phyloP scores from a whole-genome alignment of 1,284 basidiomycete genomes.

The Papiliotrema fonsecae region DNA sequence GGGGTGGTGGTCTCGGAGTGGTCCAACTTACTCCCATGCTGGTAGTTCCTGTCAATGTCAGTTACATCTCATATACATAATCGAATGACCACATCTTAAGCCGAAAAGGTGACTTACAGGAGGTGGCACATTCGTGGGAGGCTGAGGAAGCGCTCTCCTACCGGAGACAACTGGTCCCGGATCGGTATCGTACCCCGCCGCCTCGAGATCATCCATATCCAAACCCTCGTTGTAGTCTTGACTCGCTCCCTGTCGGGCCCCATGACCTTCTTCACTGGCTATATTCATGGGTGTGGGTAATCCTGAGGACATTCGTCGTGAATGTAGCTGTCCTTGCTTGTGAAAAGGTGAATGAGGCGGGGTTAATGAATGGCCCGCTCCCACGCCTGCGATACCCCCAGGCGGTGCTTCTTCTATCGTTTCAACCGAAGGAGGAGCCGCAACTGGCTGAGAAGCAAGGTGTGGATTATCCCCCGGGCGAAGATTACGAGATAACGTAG shows the following conservation, averaged over 20 bases:
- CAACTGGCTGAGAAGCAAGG: too few species aligned
- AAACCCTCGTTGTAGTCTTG: not conserved
- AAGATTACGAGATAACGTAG: slow-evolving; percentile 7
- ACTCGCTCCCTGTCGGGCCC: slow-evolving; percentile 2
- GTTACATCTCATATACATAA: not conserved
- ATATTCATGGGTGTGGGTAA: too few species aligned
- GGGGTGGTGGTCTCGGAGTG: not conserved
- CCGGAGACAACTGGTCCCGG: not conserved
- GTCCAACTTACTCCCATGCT: slow-evolving; percentile 30
- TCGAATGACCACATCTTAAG: not conserved
- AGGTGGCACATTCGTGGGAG: slow-evolving; percentile 27
- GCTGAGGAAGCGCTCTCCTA: slow-evolving; percentile 20
- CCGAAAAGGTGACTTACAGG: slow-evolving; percentile 20
- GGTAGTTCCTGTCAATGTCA: slow-evolving; percentile 20
- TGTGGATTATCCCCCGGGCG: slow-evolving; percentile 11
- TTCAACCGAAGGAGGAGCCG: not conserved
- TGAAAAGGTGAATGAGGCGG: slow-evolving; percentile 26
- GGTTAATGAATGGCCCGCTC: slow-evolving; percentile 29
- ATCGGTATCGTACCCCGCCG: slow-evolving; percentile 3
- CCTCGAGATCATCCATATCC: slow-evolving; percentile 3
- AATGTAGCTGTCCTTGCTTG: slow-evolving; percentile 4
- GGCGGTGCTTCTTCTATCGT: not conserved
- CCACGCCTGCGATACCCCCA: slow-evolving; percentile 19
- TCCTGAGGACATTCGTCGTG: slow-evolving; percentile 10
- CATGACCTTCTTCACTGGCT: slow-evolving; percentile 11